A percentile compares a stretch with the other conserved stretches of the same genome.
Conservation (phyloP, 495 filamentous ascomycete genomes). For the Xanthoparmelia taractica region DNA sequence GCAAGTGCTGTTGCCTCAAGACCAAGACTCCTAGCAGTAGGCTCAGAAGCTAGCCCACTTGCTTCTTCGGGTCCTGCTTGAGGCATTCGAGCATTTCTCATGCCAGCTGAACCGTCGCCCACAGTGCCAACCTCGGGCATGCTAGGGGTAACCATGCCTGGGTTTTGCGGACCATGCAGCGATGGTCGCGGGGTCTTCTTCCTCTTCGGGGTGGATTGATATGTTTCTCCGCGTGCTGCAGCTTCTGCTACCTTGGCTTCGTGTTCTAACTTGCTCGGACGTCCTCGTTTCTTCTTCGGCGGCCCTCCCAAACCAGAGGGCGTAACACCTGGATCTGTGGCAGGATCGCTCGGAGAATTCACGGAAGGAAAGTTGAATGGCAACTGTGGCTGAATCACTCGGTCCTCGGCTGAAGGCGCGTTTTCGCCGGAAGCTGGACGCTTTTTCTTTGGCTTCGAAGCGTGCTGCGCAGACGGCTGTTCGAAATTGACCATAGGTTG, state of each 20-base stretch:
- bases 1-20: conserved; percentile 13
- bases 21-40: neutral
- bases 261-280: conserved; percentile 50
- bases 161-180: conserved; percentile 14
- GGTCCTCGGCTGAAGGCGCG: conserved; percentile 8
- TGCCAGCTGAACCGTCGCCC: conserved; percentile 14
- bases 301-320: conserved; percentile 31
- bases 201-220: conserved; percentile 35
- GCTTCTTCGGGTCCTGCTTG: neutral
- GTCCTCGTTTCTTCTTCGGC: conserved; percentile 52
- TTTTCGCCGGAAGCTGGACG: conserved; percentile 19
- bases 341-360: conserved; percentile 25
- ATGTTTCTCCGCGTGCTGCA: conserved; percentile 44
- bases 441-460: conserved; percentile 24
- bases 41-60: neutral
- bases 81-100: conserved; percentile 15
- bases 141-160: conserved; percentile 6
- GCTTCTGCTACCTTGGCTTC: conserved; percentile 46
- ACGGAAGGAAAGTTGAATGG: conserved; percentile 26
- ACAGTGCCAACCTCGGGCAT: conserved; percentile 13
- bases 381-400: conserved; percentile 27
- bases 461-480: conserved; percentile 7
- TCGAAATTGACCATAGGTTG: conserved; percentile 16
- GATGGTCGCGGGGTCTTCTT: conserved; percentile 24
- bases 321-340: conserved; percentile 24